Percentiles rank a stretch among this genome's conserved stretches.
phyloP scores from a whole-genome alignment of 164 flowering plant species.

The Taxillus chinensis region DNA sequence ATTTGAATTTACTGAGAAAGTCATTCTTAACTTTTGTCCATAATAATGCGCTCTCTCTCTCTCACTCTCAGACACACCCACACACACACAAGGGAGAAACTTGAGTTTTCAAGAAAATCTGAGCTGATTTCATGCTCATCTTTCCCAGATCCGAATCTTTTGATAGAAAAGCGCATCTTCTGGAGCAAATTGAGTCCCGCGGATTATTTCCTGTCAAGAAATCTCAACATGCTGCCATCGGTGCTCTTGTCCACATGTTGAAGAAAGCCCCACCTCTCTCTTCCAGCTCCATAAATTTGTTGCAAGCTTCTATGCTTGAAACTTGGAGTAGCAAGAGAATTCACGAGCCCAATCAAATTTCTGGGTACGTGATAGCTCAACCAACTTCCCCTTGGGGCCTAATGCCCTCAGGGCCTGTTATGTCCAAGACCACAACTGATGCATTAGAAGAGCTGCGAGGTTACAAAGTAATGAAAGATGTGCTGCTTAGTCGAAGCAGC shows the following conservation, averaged over 20 bases:
- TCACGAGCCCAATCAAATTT: constrained; percentile 13
- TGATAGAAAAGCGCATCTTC: constrained; percentile 28
- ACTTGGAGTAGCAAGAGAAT: constrained; percentile 4
- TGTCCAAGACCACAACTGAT: constrained; percentile 56
- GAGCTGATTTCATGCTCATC: constrained; percentile 1
- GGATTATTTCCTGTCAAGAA: constrained; percentile 28
- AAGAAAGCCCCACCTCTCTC: constrained; percentile 67
- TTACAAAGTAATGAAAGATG: constrained; percentile 49
- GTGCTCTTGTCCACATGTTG: constrained; percentile 61
- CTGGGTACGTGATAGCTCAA: constrained; percentile 11
- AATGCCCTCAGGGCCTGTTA: constrained; percentile 26
- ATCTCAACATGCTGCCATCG: constrained; percentile 75
- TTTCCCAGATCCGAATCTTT: constrained; percentile 45
- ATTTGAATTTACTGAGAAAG: too few species aligned
- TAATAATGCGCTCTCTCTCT: too few species aligned
- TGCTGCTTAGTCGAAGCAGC: constrained; percentile 35
- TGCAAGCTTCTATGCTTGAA: constrained; percentile 24
- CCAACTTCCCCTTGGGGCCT: constrained; percentile 15
- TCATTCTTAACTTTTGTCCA: too few species aligned
- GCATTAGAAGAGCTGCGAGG: constrained; percentile 72
- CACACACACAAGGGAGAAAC: too few species aligned
- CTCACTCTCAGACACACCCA: too few species aligned
- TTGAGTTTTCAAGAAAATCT: too few species aligned
- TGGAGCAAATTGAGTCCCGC: constrained; percentile 29
- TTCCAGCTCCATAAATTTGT: constrained; percentile 17